phyloP scores from a whole-genome alignment of 495 filamentous ascomycete genomes.

The Bacidia gigantensis region DNA sequence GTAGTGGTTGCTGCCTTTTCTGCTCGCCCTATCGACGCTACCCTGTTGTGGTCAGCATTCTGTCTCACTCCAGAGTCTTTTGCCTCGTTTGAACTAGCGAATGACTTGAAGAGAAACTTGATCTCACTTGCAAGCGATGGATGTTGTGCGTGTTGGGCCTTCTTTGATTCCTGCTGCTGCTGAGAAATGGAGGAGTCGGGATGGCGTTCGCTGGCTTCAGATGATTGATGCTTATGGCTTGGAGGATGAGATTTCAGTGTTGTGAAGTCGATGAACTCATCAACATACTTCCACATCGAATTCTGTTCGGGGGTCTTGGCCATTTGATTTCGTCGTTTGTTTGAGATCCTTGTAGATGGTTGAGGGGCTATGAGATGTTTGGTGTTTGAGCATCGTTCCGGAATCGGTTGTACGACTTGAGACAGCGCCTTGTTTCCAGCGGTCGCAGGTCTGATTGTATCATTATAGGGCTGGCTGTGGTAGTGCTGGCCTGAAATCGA shows the following conservation, averaged over 20 bases:
- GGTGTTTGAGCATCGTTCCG: too few relatives aligned
- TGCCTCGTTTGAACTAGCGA: neutral
- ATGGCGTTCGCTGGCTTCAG: neutral
- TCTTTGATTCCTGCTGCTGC: neutral
- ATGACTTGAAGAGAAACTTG: neutral
- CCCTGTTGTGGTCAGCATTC: neutral
- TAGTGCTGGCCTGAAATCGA: too few relatives aligned
- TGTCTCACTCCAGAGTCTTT: neutral
- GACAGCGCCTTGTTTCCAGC: too few relatives aligned
- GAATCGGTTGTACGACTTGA: too few relatives aligned
- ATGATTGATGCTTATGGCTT: too few relatives aligned
- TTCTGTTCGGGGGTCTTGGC: too few relatives aligned
- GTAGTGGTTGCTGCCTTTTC: neutral
- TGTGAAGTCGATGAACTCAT: slow-evolving; percentile 5
- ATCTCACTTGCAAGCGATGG: neutral
- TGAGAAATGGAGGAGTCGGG: neutral
- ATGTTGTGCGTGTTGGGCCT: neutral
- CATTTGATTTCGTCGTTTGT: too few relatives aligned
- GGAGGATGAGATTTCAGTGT: too few relatives aligned
- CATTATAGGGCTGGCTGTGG: too few relatives aligned
- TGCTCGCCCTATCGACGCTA: neutral
- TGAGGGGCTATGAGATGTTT: too few relatives aligned
- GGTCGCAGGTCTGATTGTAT: too few relatives aligned
- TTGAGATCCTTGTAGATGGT: too few relatives aligned
- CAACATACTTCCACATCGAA: slow-evolving; percentile 8